These are phyloP conservation scores for Globisporangium viniferum DNA, from an alignment of 352 stramenopile genomes.

Conservation along the genomic window DNA sequence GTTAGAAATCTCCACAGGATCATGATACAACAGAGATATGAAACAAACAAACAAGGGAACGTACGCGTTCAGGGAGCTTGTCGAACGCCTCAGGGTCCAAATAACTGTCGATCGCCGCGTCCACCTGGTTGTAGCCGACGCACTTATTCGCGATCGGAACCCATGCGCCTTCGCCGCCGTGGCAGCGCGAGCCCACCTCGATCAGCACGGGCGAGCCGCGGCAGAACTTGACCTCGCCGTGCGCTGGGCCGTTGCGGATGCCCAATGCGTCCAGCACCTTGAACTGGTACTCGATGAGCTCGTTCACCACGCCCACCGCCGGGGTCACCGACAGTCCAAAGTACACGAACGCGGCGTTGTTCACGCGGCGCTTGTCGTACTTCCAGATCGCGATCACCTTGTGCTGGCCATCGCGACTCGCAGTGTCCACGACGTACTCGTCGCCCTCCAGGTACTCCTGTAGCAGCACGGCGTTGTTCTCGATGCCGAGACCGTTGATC, in stretches of 20 bases:
- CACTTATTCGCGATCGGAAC: slow-evolving; percentile 88
- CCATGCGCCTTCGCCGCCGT: slow-evolving; percentile 95
- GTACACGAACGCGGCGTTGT: slow-evolving; percentile 95
- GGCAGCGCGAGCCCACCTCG: slow-evolving; percentile 94
- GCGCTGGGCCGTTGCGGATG: slow-evolving; percentile 69
- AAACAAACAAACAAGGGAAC: slow-evolving; percentile 7
- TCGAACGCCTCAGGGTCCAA: slow-evolving; percentile 54
- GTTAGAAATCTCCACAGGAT: neutral
- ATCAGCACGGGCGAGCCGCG: slow-evolving; percentile 89
- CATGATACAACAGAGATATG: neutral
- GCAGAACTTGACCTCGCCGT: slow-evolving; percentile 87
- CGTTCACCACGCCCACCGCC: slow-evolving; percentile 60
- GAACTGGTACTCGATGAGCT: slow-evolving; percentile 85
- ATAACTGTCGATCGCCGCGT: slow-evolving; percentile 85
- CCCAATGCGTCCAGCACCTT: slow-evolving; percentile 67
- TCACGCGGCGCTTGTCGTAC: slow-evolving; percentile 96
- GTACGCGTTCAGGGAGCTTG: slow-evolving; percentile 51
- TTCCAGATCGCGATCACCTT: slow-evolving; percentile 97
- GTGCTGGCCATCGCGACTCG: slow-evolving; percentile 90
- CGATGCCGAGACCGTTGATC: slow-evolving; percentile 83
- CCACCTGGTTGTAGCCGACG: slow-evolving; percentile 94
- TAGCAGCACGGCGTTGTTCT: slow-evolving; percentile 82
- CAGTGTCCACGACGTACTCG: slow-evolving; percentile 97
- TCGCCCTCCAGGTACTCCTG: slow-evolving; percentile 94
- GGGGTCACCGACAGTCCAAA: slow-evolving; percentile 81